Conservation (phyloP, 371 early-diverging fungal species). For the Mucor indicus region DNA sequence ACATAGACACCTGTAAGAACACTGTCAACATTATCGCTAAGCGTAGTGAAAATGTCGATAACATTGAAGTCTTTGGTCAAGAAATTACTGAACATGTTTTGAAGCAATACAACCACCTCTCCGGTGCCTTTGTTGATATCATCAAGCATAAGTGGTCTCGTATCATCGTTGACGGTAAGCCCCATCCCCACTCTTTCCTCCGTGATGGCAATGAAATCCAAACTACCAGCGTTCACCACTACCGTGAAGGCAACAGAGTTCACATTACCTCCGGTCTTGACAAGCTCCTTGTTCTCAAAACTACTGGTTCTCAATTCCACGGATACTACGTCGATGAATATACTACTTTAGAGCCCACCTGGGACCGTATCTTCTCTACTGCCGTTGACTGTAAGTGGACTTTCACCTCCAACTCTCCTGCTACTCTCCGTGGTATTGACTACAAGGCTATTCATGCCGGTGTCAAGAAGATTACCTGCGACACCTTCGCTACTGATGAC, state of each 20-base stretch:
- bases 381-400: conserved; percentile 72
- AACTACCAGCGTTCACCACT: conserved; percentile 56
- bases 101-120: conserved; percentile 70
- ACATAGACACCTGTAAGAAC: conserved; percentile 76
- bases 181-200: conserved; percentile 77
- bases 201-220: conserved; percentile 77
- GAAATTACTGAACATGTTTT: conserved; percentile 72
- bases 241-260: conserved; percentile 52
- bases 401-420: conserved; percentile 35
- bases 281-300: conserved; percentile 69
- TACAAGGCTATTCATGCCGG: conserved; percentile 60
- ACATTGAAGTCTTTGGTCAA: conserved; percentile 72
- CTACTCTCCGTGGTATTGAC: conserved; percentile 44
- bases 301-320: conserved; percentile 82
- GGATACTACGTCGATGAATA: conserved; percentile 75
- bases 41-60: conserved; percentile 64
- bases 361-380: conserved; percentile 84
- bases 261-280: conserved; percentile 60
- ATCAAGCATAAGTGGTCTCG: conserved; percentile 78
- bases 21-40: conserved; percentile 79
- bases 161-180: conserved; percentile 63
- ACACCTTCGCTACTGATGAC: conserved; percentile 69
- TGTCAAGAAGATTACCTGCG: conserved; percentile 59
- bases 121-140: conserved; percentile 68
- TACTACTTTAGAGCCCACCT: conserved; percentile 73